Evolutionary conservation across 2,329 filamentous ascomycete genomes (phyloP), one percentile per base, ranked within the genome.

Genomic region (Hirsutella rhossiliensis): DNA sequence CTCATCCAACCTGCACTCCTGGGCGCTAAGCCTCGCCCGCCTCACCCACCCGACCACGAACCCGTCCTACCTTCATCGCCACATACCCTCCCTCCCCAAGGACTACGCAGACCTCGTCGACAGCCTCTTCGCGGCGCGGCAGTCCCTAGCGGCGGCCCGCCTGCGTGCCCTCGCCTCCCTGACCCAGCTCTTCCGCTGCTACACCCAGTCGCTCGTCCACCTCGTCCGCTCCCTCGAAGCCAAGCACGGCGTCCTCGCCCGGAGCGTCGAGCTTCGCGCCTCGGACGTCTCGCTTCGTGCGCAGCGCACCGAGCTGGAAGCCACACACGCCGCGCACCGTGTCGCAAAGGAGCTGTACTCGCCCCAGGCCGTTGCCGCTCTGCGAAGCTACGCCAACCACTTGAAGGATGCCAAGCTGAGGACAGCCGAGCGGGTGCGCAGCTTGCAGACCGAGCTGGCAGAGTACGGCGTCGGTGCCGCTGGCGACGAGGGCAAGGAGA

Each of bases 1-100:
- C 17, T 76, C 75, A 3, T 53, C 62, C 0, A 62, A 64, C n/a
- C 64, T 82, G 0, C 69, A 72, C 43, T 54, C 63, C 1, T 66
- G 68, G 13, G 75, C 75, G 23, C 60, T 68, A 13, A 53, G 62
- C 15, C 63, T 78, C 20, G 66, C 72, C 1, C 68, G 73, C 34
- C 61, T 74, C 30, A 56, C 65, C 3, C 65, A 69, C 48, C 72
- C 73, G 0, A 61, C 61, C 15, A 75, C 70, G 1, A 75, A 75
- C 56, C 64, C 73, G 0, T 74, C 73, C 18, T 76, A 67, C 53
- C 62, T 80, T n/a, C 77, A 80, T 61, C 75, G 77, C 18, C 59
- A 66, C 20, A 71, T 81, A 41, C 64, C 75, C 1, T 60, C 65
- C 17, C 62, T 82, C 2, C 61, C 71, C 0, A 48, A 58, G 1